These are phyloP conservation scores for Corniculantispora saksenae DNA, from an alignment of 2,329 filamentous ascomycete species.

Conservation along the genomic window DNA sequence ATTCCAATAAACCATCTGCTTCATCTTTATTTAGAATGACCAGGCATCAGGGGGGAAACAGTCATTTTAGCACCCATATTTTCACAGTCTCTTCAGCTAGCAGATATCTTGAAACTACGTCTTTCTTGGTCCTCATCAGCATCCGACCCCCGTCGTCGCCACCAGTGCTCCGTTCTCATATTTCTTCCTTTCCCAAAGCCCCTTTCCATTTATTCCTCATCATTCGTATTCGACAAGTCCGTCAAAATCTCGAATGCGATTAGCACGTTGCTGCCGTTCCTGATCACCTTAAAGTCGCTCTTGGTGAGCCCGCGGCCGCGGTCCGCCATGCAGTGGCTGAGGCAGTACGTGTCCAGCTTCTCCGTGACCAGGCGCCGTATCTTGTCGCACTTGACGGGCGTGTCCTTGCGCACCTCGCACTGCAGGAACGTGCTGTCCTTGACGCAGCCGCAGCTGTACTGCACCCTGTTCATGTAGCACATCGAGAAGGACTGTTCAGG, in stretches of 20 bases:
- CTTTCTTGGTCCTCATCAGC: too few species aligned
- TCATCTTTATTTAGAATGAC: too few species aligned
- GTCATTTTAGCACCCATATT: background rate
- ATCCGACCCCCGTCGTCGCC: too few species aligned
- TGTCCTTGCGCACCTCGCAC: background rate
- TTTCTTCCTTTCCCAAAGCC: too few species aligned
- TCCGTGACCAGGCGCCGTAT: background rate
- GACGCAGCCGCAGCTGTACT: conserved; percentile 9
- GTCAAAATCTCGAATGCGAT: background rate
- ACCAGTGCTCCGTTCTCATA: too few species aligned
- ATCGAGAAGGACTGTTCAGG: background rate
- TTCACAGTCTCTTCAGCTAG: background rate
- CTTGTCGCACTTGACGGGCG: conserved; percentile 12
- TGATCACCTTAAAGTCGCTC: background rate
- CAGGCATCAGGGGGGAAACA: too few species aligned
- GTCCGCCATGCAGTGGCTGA: conserved; percentile 8
- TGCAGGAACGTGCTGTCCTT: conserved; percentile 2
- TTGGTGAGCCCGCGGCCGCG: background rate
- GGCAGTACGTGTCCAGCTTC: background rate
- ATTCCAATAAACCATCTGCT: background rate
- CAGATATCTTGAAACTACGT: background rate
- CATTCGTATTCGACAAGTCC: too few species aligned
- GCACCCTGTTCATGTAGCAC: conserved; percentile 5
- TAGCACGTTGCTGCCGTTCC: background rate
- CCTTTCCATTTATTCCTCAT: too few species aligned